phyloP scores from a whole-genome alignment of 345 rosid species.

The Rhodomyrtus tomentosa region DNA sequence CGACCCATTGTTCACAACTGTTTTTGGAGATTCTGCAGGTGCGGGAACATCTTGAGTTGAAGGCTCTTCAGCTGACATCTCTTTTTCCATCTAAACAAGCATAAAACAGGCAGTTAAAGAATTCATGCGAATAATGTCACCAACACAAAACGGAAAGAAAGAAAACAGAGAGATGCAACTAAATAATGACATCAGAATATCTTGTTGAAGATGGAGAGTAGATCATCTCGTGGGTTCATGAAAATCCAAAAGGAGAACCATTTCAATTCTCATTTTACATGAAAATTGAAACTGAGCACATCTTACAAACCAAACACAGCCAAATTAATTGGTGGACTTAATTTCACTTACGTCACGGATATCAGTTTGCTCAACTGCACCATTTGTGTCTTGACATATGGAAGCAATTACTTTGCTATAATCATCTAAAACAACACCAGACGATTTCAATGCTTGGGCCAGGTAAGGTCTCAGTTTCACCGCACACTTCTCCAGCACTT shows the following conservation, averaged over 20 bases:
- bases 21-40: slow-evolving; percentile 39
- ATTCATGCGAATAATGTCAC: background rate
- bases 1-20: slow-evolving; percentile 56
- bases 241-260: background rate
- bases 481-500: slow-evolving; percentile 61
- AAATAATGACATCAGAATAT: background rate
- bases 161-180: background rate
- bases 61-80: background rate
- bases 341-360: slow-evolving; percentile 3
- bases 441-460: slow-evolving; percentile 40
- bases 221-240: background rate
- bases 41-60: slow-evolving; percentile 21
- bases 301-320: background rate
- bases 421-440: slow-evolving; percentile 39
- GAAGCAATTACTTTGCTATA: slow-evolving; percentile 54
- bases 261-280: background rate
- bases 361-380: slow-evolving; percentile 25
- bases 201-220: background rate
- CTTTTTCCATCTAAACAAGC: background rate
- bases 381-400: slow-evolving; percentile 41
- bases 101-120: background rate
- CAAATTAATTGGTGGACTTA: background rate
- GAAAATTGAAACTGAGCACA: background rate
- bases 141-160: background rate
- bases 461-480: slow-evolving; percentile 58